These are phyloP conservation scores for Chlamydomonas reinhardtii DNA, from an alignment of 163 green algal species.

Conservation along the genomic window DNA sequence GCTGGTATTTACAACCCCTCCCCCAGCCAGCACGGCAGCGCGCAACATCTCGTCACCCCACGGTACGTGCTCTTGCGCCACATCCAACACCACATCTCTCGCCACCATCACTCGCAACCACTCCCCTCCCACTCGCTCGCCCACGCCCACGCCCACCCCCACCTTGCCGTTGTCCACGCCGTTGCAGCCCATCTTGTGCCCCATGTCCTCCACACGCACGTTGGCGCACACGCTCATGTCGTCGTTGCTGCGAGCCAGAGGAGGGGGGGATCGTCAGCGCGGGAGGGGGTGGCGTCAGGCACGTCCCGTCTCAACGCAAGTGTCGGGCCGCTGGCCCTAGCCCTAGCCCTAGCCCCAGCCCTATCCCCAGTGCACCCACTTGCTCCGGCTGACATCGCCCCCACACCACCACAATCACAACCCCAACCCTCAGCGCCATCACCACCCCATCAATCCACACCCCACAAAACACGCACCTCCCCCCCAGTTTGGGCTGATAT, in stretches of 20 bases:
- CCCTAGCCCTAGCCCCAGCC: no score
- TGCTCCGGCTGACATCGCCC: no score
- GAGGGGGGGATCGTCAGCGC: background rate
- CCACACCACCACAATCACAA: background rate
- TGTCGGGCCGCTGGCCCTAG: no score
- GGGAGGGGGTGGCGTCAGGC: no score
- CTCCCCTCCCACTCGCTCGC: background rate
- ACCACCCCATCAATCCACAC: no score
- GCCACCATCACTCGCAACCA: no score
- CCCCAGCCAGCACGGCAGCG: no score
- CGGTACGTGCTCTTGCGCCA: background rate
- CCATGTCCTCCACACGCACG: slow-evolving; percentile 95
- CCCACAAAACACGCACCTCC: background rate
- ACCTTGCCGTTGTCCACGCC: slow-evolving; percentile 97
- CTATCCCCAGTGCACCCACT: no score
- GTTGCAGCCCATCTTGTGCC: slow-evolving; percentile 91
- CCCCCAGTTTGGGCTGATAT: background rate
- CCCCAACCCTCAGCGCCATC: background rate
- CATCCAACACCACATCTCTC: background rate
- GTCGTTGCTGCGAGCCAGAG: slow-evolving; percentile 78
- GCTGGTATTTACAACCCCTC: no score
- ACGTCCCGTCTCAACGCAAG: no score
- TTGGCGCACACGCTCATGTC: slow-evolving; percentile 80
- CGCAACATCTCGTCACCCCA: no score
- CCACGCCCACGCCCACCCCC: slow-evolving; percentile 66